phyloP scores from a whole-genome alignment of 495 filamentous ascomycete species.

The Pseudomonodictys pantanalensis region DNA sequence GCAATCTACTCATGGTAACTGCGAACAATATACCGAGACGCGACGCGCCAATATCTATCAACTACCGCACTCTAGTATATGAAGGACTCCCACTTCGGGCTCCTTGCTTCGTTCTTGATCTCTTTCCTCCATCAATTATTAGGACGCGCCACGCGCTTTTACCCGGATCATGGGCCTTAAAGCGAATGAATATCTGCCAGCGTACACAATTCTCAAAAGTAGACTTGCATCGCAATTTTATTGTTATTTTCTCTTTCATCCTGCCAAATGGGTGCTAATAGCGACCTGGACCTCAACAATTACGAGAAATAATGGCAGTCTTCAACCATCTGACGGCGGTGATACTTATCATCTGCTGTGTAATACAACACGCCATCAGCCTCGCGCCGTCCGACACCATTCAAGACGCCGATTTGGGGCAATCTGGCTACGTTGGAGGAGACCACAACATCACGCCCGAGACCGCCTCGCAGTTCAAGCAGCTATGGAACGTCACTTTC shows the following conservation, averaged over 20 bases:
- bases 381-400: constrained; percentile 2
- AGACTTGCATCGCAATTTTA: too few species aligned
- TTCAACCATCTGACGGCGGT: neutral
- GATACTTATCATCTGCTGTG: neutral
- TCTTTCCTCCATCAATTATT: too few species aligned
- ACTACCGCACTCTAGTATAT: neutral
- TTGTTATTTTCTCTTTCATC: too few species aligned
- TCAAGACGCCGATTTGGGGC: constrained; percentile 7
- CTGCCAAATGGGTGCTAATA: too few species aligned
- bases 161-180: too few species aligned
- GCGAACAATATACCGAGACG: neutral
- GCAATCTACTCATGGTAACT: too few species aligned
- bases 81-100: neutral
- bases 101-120: too few species aligned
- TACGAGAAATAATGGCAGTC: neutral
- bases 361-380: neutral
- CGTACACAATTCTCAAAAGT: too few species aligned
- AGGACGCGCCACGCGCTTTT: too few species aligned
- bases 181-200: too few species aligned
- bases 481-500: constrained; percentile 5
- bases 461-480: constrained; percentile 12
- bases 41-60: neutral
- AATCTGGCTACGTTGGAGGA: constrained; percentile 7
- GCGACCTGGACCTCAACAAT: too few species aligned
- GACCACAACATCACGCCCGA: constrained; percentile 13